Evolutionary conservation across 1,284 basidiomycete species (phyloP).

Genomic region (Austroboletus novae-zelandiae): DNA sequence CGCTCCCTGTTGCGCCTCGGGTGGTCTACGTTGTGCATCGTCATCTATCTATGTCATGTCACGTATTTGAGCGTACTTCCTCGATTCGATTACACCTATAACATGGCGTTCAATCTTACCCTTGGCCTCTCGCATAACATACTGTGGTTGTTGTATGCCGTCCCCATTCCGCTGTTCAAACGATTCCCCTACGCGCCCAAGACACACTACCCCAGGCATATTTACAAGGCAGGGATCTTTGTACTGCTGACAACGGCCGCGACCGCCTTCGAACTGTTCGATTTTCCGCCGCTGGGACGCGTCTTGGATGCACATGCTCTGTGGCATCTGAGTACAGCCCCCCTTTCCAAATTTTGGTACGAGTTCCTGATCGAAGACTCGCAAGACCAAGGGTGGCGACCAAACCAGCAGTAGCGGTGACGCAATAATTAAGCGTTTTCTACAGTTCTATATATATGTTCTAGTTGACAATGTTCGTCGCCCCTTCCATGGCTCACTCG

Average conservation of each 20-base stretch:
- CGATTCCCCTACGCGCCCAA: conserved; percentile 54
- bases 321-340: conserved; percentile 91
- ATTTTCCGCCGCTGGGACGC: conserved; percentile 81
- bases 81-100: conserved; percentile 94
- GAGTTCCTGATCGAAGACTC: conserved; percentile 73
- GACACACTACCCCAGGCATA: conserved; percentile 54
- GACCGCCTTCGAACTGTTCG: conserved; percentile 85
- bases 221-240: conserved; percentile 56
- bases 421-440: not conserved
- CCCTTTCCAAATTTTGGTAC: conserved; percentile 84
- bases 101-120: conserved; percentile 83
- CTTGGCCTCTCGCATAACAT: conserved; percentile 79
- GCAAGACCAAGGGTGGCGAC: conserved; percentile 53
- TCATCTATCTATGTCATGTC: conserved; percentile 66
- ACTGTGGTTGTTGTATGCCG: conserved; percentile 80
- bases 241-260: conserved; percentile 74
- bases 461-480: conserved; percentile 16
- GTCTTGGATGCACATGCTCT: conserved; percentile 91
- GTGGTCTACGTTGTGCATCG: conserved; percentile 48
- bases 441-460: conserved; percentile 3
- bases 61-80: conserved; percentile 76
- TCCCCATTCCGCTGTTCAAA: conserved; percentile 47
- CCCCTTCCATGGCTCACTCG: not conserved
- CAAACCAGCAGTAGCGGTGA: conserved; percentile 18
- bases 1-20: conserved; percentile 19